Evolutionary conservation across 1,284 basidiomycete species (phyloP), one percentile per base, ranked within the genome.

Genomic region (Cerioporus squamosus): DNA sequence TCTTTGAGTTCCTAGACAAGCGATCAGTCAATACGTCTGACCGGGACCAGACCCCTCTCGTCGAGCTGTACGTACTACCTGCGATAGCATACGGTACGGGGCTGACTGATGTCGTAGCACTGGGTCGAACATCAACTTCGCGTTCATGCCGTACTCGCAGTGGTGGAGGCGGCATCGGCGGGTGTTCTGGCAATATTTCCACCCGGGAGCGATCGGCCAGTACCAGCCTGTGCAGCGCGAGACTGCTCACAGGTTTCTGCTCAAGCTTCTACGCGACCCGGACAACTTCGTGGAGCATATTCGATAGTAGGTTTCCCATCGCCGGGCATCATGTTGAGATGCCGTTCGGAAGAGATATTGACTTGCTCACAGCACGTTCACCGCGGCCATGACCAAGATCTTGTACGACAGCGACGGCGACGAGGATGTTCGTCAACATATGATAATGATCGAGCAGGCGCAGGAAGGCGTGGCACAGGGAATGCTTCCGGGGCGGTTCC

Each of bases 361-460:
- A 31, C 7, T 5, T n/a, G 6, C 18, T 12, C 10, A 2, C 17
- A 59, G 47, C 26, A 24, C 33, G 9, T 47, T 55, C 18, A 18
- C 18, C 2, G 38, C 53, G 7, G 36, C 23, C 29, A 57, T 64
- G 7, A 7, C 64, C 8, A 47, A 53, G n/a, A 36, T 61, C 12
- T 31, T 53, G 12, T 65, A 66, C 46, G 65, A 57, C 4, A 51
- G 59, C 17, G 29, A 56, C 12, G 48, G 60, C 3, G 36, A 22
- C 2, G 23, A 44, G 22, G 44, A 40, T 2, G 39, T 57, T 26
- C 53, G 62, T 22, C 22, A 54, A 2, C 53, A 46, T 22, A n/a
- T 65, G 12, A 2, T 3, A 2, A 31, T 61, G 0, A 36, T 45
- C 1, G 10, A 55, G 20, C 49, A 46, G 3, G 59, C 61, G 1